Percentiles rank a stretch among this genome's conserved stretches.
These are phyloP conservation scores for Psilocybe cyanescens DNA, from an alignment of 768 basidiomycete genomes.

Conservation along the genomic window DNA sequence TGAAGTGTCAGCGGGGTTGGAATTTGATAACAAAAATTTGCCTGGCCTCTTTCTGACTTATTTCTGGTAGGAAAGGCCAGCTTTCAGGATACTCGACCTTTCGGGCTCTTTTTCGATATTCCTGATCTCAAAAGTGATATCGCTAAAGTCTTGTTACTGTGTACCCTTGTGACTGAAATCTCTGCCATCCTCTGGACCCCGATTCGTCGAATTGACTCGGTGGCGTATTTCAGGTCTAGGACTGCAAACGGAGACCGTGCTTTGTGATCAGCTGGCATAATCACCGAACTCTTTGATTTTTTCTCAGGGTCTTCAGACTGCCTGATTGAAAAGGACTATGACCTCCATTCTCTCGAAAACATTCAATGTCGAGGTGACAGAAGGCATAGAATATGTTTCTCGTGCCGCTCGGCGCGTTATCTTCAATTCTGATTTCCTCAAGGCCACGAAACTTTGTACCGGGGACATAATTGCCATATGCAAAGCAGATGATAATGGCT, in stretches of 20 bases:
- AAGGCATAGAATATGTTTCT: constrained; percentile 37
- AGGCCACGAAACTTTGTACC: constrained; percentile 61
- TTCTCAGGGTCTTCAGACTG: not conserved
- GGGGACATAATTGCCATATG: constrained; percentile 71
- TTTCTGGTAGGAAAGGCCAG: too few relatives aligned
- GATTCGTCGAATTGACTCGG: constrained; percentile 13
- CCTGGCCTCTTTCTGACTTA: not conserved
- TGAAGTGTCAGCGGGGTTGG: constrained; percentile 4
- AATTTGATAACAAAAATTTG: constrained; percentile 16
- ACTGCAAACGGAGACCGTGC: not conserved
- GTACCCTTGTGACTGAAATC: constrained; percentile 14
- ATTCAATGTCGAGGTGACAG: constrained; percentile 44
- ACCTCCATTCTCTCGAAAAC: constrained; percentile 32
- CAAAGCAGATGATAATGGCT: constrained; percentile 34
- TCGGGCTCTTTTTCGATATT: not conserved
- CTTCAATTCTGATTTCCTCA: constrained; percentile 65
- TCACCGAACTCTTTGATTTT: not conserved
- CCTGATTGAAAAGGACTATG: constrained; percentile 12
- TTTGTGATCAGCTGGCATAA: constrained; percentile 9
- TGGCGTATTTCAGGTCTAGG: constrained; percentile 10
- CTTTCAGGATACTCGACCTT: not conserved
- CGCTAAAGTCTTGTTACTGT: constrained; percentile 6
- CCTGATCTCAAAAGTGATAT: not conserved
- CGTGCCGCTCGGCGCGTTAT: constrained; percentile 67
- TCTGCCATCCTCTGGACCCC: constrained; percentile 8